phyloP scores from a whole-genome alignment of 192 early-diverging fungal genomes.

The Ambispora gerdemannii region DNA sequence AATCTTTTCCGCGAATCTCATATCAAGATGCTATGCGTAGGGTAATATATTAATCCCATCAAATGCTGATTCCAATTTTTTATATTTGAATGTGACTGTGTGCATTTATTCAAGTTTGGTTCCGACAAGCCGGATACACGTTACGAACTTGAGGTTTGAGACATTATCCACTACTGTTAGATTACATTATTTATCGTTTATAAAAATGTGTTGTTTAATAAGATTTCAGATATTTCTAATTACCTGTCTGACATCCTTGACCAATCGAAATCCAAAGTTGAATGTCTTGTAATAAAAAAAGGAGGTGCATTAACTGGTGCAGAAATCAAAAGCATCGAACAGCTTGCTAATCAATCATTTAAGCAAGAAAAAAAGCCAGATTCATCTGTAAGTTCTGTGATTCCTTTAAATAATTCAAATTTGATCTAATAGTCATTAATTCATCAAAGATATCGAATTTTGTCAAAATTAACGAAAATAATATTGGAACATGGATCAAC shows the following conservation, averaged over 20 bases:
- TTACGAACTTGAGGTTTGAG: conserved; percentile 68
- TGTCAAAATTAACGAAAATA: conserved; percentile 50
- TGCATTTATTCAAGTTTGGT: conserved; percentile 55
- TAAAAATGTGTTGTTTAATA: conserved; percentile 5
- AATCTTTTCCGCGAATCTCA: conserved; percentile 70
- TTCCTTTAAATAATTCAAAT: no score
- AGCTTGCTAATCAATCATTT: neutral
- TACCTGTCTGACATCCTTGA: conserved; percentile 33
- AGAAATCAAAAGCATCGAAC: conserved; percentile 22
- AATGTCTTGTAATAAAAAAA: conserved; percentile 52
- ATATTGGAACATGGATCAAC: conserved; percentile 39
- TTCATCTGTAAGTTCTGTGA: no score
- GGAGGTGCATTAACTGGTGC: conserved; percentile 36
- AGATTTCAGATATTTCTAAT: conserved; percentile 39
- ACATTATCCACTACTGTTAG: neutral
- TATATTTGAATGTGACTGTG: neutral
- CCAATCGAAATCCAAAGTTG: conserved; percentile 36
- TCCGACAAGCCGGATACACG: conserved; percentile 90
- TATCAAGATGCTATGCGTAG: conserved; percentile 77
- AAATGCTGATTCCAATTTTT: neutral
- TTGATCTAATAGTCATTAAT: no score
- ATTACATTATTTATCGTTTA: neutral
- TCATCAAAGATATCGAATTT: conserved; percentile 16
- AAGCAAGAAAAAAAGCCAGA: neutral
- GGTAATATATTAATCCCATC: conserved; percentile 34